Percentiles rank a stretch among this genome's conserved stretches.
Evolutionary conservation across 495 filamentous ascomycete species (phyloP).

Genomic region (Neohortaea acidophila): DNA sequence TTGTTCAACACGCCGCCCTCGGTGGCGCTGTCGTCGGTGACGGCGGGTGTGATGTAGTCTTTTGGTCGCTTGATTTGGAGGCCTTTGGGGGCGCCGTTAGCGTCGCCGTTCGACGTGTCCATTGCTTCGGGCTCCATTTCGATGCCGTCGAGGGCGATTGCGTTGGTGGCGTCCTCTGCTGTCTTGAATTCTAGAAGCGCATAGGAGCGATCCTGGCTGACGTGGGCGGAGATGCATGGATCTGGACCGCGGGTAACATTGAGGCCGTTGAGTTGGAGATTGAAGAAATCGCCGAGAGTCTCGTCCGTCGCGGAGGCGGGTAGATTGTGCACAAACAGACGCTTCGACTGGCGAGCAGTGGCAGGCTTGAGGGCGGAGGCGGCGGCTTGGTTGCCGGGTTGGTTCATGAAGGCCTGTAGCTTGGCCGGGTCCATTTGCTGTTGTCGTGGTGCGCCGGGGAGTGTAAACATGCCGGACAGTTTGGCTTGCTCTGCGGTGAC

Average conservation of each 20-base stretch:
- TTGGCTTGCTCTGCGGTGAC: constrained; percentile 98
- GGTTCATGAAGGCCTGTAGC: constrained; percentile 89
- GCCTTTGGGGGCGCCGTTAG: constrained; percentile 41
- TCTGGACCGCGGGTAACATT: constrained; percentile 76
- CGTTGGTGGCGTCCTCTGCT: constrained; percentile 75
- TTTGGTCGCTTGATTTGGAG: constrained; percentile 80
- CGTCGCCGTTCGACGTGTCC: constrained; percentile 36
- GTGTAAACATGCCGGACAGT: constrained; percentile 96
- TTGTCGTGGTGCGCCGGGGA: constrained; percentile 86
- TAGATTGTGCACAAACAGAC: constrained; percentile 74
- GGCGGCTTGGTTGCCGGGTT: constrained; percentile 57
- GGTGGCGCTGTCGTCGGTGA: constrained; percentile 57
- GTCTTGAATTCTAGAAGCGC: constrained; percentile 86
- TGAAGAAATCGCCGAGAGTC: constrained; percentile 69
- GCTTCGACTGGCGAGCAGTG: constrained; percentile 83
- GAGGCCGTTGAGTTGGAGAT: constrained; percentile 82
- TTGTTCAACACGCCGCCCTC: constrained; percentile 65
- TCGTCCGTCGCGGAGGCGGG: constrained; percentile 56
- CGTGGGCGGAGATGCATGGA: constrained; percentile 70
- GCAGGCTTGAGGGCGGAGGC: constrained; percentile 73
- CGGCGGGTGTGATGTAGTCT: constrained; percentile 88
- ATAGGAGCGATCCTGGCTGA: constrained; percentile 62
- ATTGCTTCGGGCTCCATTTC: constrained; percentile 55
- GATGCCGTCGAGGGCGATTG: constrained; percentile 77
- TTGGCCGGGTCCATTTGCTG: constrained; percentile 93